Evolutionary conservation across 495 filamentous ascomycete species (phyloP).

Genomic region (Penicillium lividum): DNA sequence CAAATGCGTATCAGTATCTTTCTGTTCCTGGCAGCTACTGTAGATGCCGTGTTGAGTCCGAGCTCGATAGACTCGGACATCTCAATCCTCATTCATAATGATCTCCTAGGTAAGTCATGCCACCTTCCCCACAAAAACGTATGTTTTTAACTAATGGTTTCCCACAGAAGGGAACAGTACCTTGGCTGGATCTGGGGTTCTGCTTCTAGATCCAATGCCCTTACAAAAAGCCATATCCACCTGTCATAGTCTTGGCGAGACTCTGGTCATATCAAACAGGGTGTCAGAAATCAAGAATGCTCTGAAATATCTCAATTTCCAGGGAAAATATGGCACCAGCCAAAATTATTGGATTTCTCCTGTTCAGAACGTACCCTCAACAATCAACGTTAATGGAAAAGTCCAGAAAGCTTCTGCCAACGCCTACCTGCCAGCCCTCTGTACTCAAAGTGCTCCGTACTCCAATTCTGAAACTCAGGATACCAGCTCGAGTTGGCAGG

Average conservation of each 20-base stretch:
- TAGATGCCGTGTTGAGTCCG: slow-evolving; percentile 17
- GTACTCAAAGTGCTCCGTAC: slow-evolving; percentile 24
- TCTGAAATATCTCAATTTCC: slow-evolving; percentile 20
- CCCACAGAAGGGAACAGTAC: slow-evolving; percentile 20
- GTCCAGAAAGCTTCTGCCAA: slow-evolving; percentile 13
- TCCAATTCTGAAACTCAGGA: slow-evolving; percentile 18
- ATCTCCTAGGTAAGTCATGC: slow-evolving; percentile 14
- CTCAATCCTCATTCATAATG: slow-evolving; percentile 29
- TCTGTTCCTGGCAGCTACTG: slow-evolving; percentile 9
- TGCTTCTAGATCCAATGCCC: slow-evolving; percentile 22
- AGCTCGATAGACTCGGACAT: slow-evolving; percentile 18
- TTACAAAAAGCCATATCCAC: slow-evolving; percentile 17
- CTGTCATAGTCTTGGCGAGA: slow-evolving; percentile 22
- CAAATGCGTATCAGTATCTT: not conserved
- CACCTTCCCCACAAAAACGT: slow-evolving; percentile 8
- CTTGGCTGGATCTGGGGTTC: slow-evolving; percentile 17
- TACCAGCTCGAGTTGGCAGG: slow-evolving; percentile 19
- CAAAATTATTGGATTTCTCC: slow-evolving; percentile 23
- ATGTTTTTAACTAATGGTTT: too few species aligned
- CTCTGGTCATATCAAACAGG: slow-evolving; percentile 9
- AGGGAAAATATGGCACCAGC: slow-evolving; percentile 8
- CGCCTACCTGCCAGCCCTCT: slow-evolving; percentile 18
- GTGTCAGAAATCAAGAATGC: slow-evolving; percentile 5
- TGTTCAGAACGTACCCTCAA: slow-evolving; percentile 10
- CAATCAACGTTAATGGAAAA: slow-evolving; percentile 13